A percentile compares a stretch with the other conserved stretches of the same genome.
These are phyloP conservation scores for Macadamia integrifolia DNA, from an alignment of 164 flowering plant genomes.

Conservation along the genomic window DNA sequence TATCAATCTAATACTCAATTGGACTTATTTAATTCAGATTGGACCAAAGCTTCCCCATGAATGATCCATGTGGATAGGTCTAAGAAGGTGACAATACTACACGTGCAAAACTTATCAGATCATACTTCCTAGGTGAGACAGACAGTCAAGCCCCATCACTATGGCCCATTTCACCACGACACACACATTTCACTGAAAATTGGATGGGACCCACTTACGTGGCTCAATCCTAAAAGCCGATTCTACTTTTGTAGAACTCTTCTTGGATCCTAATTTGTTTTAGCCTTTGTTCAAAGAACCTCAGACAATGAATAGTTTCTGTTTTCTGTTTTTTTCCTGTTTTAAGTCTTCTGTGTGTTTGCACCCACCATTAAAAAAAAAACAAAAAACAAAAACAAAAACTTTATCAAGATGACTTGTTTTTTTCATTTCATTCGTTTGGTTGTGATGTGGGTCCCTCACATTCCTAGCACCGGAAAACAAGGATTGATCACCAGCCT, in stretches of 20 bases:
- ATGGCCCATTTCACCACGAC: not conserved
- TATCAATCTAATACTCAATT: not conserved
- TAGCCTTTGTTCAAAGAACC: not conserved
- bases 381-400: not conserved
- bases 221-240: not conserved
- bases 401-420: not conserved
- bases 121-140: not conserved
- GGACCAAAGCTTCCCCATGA: not conserved
- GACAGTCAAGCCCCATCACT: not conserved
- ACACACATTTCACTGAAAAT: not conserved
- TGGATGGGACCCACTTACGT: not conserved
- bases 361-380: not conserved
- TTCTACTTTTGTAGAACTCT: not conserved
- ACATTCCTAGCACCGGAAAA: conserved; percentile 9
- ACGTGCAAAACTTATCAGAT: conserved; percentile 7
- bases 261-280: not conserved
- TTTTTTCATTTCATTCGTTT: not conserved
- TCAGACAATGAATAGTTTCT: not conserved
- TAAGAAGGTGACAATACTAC: not conserved
- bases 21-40: not conserved
- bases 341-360: not conserved
- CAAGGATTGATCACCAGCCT: conserved; percentile 16
- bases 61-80: conserved; percentile 1
- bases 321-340: not conserved
- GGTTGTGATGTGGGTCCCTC: conserved; percentile 7